A percentile compares a stretch with the other conserved stretches of the same genome.
These are phyloP conservation scores for Botryotinia calthae DNA, from an alignment of 2,329 filamentous ascomycete species.

Conservation along the genomic window DNA sequence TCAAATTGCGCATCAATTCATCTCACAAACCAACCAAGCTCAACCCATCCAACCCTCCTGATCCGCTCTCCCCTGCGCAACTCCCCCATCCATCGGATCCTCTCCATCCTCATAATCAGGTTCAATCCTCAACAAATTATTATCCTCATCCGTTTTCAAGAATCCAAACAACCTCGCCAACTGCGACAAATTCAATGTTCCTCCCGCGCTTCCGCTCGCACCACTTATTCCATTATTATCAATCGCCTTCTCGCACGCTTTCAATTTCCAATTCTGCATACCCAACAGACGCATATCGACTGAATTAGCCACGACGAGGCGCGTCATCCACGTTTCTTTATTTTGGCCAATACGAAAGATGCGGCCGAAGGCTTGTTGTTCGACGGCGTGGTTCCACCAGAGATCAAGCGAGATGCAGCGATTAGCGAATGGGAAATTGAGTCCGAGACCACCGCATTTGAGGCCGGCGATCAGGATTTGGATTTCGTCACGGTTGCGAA, in stretches of 20 bases:
- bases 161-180: conserved; percentile 48
- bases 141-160: conserved; percentile 41
- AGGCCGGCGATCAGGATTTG: conserved; percentile 55
- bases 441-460: conserved; percentile 51
- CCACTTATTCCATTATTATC: conserved; percentile 23
- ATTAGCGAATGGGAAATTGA: conserved; percentile 58
- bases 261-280: conserved; percentile 57
- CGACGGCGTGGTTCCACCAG: conserved; percentile 43
- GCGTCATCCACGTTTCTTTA: conserved; percentile 56
- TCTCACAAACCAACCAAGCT: background rate
- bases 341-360: conserved; percentile 64
- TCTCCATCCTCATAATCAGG: conserved; percentile 32
- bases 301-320: conserved; percentile 53
- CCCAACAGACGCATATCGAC: conserved; percentile 57
- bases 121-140: conserved; percentile 32
- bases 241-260: conserved; percentile 42
- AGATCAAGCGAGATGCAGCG: conserved; percentile 43
- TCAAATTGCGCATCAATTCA: too few species aligned
- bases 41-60: background rate
- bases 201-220: conserved; percentile 24
- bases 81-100: background rate
- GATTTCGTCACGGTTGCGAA: conserved; percentile 42
- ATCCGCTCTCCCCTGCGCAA: background rate
- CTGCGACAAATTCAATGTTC: conserved; percentile 37
- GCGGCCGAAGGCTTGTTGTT: conserved; percentile 61